Conservation (phyloP, 2,329 filamentous ascomycete species). For the Aspergillus sp. region DNA sequence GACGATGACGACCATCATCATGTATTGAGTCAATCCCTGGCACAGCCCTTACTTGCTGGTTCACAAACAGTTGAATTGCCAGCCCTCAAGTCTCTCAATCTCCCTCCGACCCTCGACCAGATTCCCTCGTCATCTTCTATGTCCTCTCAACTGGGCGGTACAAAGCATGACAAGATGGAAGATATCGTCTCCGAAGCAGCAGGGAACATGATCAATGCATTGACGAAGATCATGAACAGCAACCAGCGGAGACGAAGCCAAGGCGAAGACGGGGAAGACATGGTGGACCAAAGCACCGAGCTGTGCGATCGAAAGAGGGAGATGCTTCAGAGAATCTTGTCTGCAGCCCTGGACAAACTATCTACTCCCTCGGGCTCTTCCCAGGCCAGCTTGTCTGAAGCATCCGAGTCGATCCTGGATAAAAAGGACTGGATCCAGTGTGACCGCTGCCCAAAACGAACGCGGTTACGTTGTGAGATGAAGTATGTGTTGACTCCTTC, state of each 20-base stretch:
- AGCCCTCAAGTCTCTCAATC: conserved; percentile 6
- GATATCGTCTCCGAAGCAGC: conserved; percentile 24
- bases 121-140: not conserved
- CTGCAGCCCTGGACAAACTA: conserved; percentile 22
- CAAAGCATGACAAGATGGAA: conserved; percentile 9
- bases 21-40: not conserved
- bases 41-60: not conserved
- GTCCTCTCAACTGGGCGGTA: too few species aligned
- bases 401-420: conserved; percentile 3
- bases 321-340: conserved; percentile 27
- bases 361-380: conserved; percentile 1
- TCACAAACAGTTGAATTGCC: conserved; percentile 9
- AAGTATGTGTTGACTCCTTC: conserved; percentile 21
- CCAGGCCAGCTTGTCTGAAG: conserved; percentile 1
- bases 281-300: conserved; percentile 12
- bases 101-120: conserved; percentile 7
- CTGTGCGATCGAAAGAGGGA: conserved; percentile 26
- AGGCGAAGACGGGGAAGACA: conserved; percentile 16
- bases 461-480: conserved; percentile 31
- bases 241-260: conserved; percentile 18
- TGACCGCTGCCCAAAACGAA: conserved; percentile 24
- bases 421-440: conserved; percentile 27
- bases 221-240: conserved; percentile 28
- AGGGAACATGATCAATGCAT: conserved; percentile 26
- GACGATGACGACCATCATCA: not conserved